Evolutionary conservation across 192 early-diverging fungal genomes (phyloP), one percentile per base, ranked within the genome.

Genomic region (Dissophora ornata): DNA sequence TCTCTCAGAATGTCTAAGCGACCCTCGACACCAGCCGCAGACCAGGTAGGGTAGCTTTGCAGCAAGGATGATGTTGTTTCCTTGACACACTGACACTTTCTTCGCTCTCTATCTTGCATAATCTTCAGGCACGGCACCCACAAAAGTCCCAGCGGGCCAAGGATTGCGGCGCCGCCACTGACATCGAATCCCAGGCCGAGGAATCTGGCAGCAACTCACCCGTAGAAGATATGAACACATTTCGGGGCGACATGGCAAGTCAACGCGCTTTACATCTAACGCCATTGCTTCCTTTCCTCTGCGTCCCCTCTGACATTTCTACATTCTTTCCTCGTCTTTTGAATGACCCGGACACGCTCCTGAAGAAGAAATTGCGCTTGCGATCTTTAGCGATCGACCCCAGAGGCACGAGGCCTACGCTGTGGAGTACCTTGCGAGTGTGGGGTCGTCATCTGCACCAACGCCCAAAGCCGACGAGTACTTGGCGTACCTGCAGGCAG

Each of bases 401-500:
- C 45, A 12, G 45, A 47, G 18, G 45, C 45, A 47, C 45, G 45
- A 47, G 45, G 18, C 45, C 45, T 22, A 47, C 21, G 45, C 45
- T 22, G 45, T 47, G 21, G 45, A 47, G 21, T 47, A 47, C 21
- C 21, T 16, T 47, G 25, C 22, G 16, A 30, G 49, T 6, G 10
- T 51, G 49, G 25, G 21, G 25, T 26, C 49, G 49, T 28, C 5
- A 28, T 51, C 49, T 51, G 53, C 53, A 21, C 53, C 53, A 55
- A 55, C 53, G 18, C 33, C 53, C 53, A 55, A 55, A 18, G 53
- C 53, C 29, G 53, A 55, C 53, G 53, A 55, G 53, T 55, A 36
- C 53, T 13, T 55, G 53, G 32, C 53, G 53, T 30, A 55, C 53
- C 33, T 36, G 33, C 53, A 55, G 33, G 33, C 53, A 55, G 53